Evolutionary conservation across 148 eudicot species (phyloP).

Genomic region (Nepenthes mirabilis): DNA sequence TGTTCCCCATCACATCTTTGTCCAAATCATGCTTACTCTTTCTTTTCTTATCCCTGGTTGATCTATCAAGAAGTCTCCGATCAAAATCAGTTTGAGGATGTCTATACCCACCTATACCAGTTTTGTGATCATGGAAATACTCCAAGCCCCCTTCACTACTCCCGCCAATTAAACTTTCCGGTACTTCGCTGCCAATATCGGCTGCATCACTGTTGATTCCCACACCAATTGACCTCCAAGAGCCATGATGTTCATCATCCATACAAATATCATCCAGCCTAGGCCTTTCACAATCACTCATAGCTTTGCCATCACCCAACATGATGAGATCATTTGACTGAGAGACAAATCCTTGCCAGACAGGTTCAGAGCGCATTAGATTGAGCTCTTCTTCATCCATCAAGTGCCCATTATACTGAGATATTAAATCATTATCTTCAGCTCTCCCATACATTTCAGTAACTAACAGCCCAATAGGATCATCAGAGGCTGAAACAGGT

Average conservation of each 20-base stretch:
- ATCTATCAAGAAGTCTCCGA: constrained; percentile 21
- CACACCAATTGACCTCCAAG: constrained; percentile 96
- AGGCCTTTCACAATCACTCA: constrained; percentile 46
- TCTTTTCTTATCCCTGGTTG: constrained; percentile 32
- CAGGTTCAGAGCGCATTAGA: constrained; percentile 86
- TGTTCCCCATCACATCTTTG: constrained; percentile 23
- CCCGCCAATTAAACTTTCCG: constrained; percentile 85
- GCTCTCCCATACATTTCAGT: constrained; percentile 50
- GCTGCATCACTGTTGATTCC: constrained; percentile 95
- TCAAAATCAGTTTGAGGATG: constrained; percentile 24
- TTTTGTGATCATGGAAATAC: constrained; percentile 57
- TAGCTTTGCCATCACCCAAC: constrained; percentile 60
- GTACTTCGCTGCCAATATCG: constrained; percentile 78
- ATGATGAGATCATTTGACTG: constrained; percentile 73
- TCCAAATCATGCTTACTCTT: constrained; percentile 25
- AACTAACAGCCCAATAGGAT: constrained; percentile 56
- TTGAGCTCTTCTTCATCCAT: constrained; percentile 85
- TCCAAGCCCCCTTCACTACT: constrained; percentile 85
- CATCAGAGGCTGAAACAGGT: constrained; percentile 48
- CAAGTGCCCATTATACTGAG: constrained; percentile 81
- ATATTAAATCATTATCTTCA: constrained; percentile 49
- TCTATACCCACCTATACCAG: constrained; percentile 34
- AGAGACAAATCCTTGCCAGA: constrained; percentile 91
- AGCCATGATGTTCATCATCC: constrained; percentile 87
- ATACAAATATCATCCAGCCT: constrained; percentile 46